Evolutionary conservation across 2,329 filamentous ascomycete species (phyloP).

Genomic region (Ophiostoma ulmi): DNA sequence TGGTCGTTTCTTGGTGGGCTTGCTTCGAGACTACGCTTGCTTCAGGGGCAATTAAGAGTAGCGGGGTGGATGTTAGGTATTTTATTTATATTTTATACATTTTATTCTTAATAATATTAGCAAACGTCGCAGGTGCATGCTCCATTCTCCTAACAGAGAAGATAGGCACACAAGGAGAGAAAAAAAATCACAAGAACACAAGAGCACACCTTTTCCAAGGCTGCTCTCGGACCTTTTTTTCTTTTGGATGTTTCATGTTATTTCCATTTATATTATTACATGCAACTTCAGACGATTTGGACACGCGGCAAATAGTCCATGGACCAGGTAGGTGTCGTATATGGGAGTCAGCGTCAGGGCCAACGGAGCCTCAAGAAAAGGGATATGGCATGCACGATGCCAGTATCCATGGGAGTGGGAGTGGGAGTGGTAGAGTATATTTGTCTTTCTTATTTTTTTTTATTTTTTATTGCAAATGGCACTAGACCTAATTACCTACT

Average conservation of each 20-base stretch:
- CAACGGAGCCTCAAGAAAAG: not conserved
- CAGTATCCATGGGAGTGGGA: not conserved
- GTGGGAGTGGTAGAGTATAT: not conserved
- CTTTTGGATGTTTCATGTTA: not conserved
- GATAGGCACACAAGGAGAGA: not conserved
- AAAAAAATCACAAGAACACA: not conserved
- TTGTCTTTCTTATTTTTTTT: not conserved
- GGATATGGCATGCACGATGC: not conserved
- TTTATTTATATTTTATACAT: not conserved
- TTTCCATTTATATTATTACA: not conserved
- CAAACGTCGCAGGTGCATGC: not conserved
- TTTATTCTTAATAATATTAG: not conserved
- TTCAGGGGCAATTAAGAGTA: constrained; percentile 4
- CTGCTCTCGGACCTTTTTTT: constrained; percentile 3
- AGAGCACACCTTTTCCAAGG: not conserved
- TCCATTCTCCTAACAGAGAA: not conserved
- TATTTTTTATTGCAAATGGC: not conserved
- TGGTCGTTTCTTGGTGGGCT: constrained; percentile 6
- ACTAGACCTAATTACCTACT: not conserved
- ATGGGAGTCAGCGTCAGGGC: not conserved
- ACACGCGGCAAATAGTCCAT: not conserved
- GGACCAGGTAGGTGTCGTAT: constrained; percentile 9
- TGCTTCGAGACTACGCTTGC: not conserved
- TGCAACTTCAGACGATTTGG: constrained; percentile 1
- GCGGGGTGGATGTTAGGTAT: not conserved